A percentile compares a stretch with the other conserved stretches of the same genome.
Evolutionary conservation across 176 grass and related monocot species (phyloP).

Genomic region (Zea mays): Zm-B73-REFERENCE-NAM-5.0 NC_050097.1:89236001-89236500

Average conservation of each 20-base stretch:
- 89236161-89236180: slow-evolving; percentile 71
- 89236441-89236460: slow-evolving; percentile 38
- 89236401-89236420: slow-evolving; percentile 58
- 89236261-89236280: slow-evolving; percentile 60
- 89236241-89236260: slow-evolving; percentile 67
- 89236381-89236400: slow-evolving; percentile 46
- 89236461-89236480: slow-evolving; percentile 57
- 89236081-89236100: slow-evolving; percentile 63
- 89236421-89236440: slow-evolving; percentile 48
- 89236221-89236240: slow-evolving; percentile 70
- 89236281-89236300: slow-evolving; percentile 58
- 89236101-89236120: slow-evolving; percentile 54
- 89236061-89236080: slow-evolving; percentile 63
- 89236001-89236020: slow-evolving; percentile 66
- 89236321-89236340: slow-evolving; percentile 60
- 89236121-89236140: slow-evolving; percentile 58
- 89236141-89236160: slow-evolving; percentile 66
- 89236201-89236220: slow-evolving; percentile 47
- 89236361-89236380: slow-evolving; percentile 51
- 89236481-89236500: slow-evolving; percentile 49
- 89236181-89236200: slow-evolving; percentile 60
- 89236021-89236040: slow-evolving; percentile 63
- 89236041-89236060: slow-evolving; percentile 52
- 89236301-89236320: slow-evolving; percentile 63
- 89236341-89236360: slow-evolving; percentile 55